Evolutionary conservation across 2,329 filamentous ascomycete species (phyloP), one percentile per base, ranked within the genome.

Genomic region (Drechslerella dactyloides): DNA sequence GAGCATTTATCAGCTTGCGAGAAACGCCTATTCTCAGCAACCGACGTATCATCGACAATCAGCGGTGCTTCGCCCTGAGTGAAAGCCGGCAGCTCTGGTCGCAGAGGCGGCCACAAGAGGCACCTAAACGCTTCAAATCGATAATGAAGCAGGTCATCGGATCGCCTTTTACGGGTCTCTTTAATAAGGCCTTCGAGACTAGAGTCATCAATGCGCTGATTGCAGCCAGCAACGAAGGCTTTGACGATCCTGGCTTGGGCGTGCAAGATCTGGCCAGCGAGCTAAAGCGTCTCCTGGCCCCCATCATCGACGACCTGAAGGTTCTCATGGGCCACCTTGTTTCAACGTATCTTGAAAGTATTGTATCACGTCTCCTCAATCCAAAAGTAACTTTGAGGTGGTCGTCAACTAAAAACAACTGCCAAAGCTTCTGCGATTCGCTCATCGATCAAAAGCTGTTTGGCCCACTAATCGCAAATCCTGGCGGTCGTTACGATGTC

Each of bases 91-190:
- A 75, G 7, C 76, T 66, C 68, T 58, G 68, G 11, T 60, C 73
- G 21, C 19, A 69, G 21, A 42, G 46, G 2, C 53, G 37, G 5
- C 27, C 15, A 2, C 37, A 51, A 35, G 19, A 33, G 15, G 10
- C 13, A 33, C 74, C 57, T 1, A 80, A 80, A 66, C 76, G 78
- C 37, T 80, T 79, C 75, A 80, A 80, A 46, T 77, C 77, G 30
- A 74, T 81, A 50, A 78, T 81, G 78, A 82, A 82, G 62, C 80
- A 81, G 72, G 77, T 82, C 6, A 77, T 80, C 3, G 81, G 81
- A 0, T 76, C 74, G 0, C 76, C 80, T 2, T 82, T 82, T 55
- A 77, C 74, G 1, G 77, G 78, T 3, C 42, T 76, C 10, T 75
- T 78, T 2, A 35, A 75, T 17, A 53, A 75, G 3, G 7, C 19